phyloP scores from a whole-genome alignment of 2,329 filamentous ascomycete species.

The Exophiala sp. region DNA sequence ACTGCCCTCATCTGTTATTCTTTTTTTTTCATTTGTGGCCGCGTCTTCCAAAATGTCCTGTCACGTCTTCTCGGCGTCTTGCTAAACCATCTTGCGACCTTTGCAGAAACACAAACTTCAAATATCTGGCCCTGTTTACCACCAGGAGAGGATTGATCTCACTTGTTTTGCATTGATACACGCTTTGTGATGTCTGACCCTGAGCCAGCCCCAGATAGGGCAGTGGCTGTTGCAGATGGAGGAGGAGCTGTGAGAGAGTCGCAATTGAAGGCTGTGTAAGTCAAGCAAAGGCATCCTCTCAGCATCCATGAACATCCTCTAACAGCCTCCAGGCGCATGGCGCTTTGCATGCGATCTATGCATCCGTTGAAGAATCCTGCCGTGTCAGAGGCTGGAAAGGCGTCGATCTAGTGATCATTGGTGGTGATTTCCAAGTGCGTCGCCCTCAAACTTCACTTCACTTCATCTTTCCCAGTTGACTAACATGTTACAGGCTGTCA shows the following conservation, averaged over 20 bases:
- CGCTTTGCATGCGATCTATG: conserved; percentile 84
- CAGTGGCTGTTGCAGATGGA: not conserved
- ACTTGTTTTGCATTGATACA: not conserved
- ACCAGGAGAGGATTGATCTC: not conserved
- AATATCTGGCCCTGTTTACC: not conserved
- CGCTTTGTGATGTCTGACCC: not conserved
- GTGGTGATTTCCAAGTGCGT: conserved; percentile 83
- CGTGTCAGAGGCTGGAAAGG: conserved; percentile 67
- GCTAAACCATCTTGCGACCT: not conserved
- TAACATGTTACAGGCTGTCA: conserved; percentile 58
- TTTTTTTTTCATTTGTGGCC: not conserved
- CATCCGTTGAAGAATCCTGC: conserved; percentile 64
- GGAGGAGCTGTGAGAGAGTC: conserved; percentile 51
- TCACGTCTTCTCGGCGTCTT: not conserved
- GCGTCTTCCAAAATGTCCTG: not conserved
- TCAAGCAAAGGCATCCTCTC: no score
- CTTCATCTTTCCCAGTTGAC: conserved; percentile 2
- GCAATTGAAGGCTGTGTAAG: conserved; percentile 83
- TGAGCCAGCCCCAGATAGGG: not conserved
- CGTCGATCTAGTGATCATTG: conserved; percentile 87
- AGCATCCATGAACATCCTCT: not conserved
- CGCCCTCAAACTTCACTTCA: conserved; percentile 4
- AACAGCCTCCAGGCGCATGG: conserved; percentile 66
- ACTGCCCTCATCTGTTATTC: not conserved
- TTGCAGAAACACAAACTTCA: not conserved